A percentile compares a stretch with the other conserved stretches of the same genome.
Evolutionary conservation across 306 rosid genomes (phyloP).

Genomic region (Cyamopsis tetragonoloba): DNA sequence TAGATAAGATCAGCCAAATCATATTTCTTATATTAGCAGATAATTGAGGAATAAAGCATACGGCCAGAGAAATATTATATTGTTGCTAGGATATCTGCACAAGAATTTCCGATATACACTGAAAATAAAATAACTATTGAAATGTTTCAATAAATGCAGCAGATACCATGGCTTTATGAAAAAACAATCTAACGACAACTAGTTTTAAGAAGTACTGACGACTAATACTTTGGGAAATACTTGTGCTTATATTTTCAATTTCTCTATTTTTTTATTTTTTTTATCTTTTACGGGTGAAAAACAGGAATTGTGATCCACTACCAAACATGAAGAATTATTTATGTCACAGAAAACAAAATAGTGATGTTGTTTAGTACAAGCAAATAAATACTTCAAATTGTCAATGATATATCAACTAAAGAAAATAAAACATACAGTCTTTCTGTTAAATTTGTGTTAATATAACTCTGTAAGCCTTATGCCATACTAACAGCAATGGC

Average conservation of each 20-base stretch:
- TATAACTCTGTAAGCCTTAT: neutral
- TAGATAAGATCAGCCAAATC: conserved; percentile 23
- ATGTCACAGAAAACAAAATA: neutral
- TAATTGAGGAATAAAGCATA: conserved; percentile 12
- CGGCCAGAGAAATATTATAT: neutral
- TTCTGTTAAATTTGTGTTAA: neutral
- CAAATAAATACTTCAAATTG: neutral
- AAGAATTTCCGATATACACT: neutral
- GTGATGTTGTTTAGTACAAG: neutral
- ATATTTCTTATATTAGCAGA: conserved; percentile 14
- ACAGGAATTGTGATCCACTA: neutral
- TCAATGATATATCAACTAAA: neutral
- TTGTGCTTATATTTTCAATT: neutral
- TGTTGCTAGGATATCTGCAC: neutral
- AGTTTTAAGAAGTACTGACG: neutral
- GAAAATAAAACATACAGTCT: conserved; percentile 3
- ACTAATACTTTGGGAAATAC: neutral
- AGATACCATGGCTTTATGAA: neutral
- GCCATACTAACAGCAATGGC: conserved; percentile 8
- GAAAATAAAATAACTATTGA: neutral
- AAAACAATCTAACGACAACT: neutral
- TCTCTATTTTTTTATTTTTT: neutral
- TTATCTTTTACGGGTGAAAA: neutral
- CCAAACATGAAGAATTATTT: neutral
- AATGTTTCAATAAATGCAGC: conserved; percentile 11